Base-by-base conservation (phyloP, 805 yeast species). In the Isabelozyma heimii region DNA sequence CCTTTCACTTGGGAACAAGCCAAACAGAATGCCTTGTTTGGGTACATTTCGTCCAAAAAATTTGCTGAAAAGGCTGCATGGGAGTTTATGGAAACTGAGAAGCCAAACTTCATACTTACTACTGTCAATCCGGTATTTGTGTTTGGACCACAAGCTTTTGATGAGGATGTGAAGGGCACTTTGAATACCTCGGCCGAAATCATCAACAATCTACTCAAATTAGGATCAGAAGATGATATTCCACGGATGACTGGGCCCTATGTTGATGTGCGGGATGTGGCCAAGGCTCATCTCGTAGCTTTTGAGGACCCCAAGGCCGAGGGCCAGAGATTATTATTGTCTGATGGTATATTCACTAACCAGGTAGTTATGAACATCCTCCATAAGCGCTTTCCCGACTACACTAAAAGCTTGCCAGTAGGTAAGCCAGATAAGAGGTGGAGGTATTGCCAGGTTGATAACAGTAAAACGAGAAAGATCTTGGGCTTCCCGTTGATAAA, bases 231-330 rank as follows among this genome's bases (percentile, higher is more conserved):
- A 42, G 56, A 62, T 45, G 41, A 48, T 16, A 14, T 62, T 48
- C 54, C 62, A 2, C 14, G 7, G 2, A 30, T 15, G 9, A 16
- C 13, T 0, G 56, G 56, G 37, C 58, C 55, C 13, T 72, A 59
- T 43, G 69, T 79, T 33, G 87, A 83, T 61, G 87, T 83, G 5
- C 73, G 87, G 57, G 88, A 84, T 57, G 85, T 80, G 38, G 86
- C 88, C 6, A 59, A 59, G 46, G 82, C 84, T 8, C 89, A 84
- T 58, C 56, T 81, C 10, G 55, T 60, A n/a, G 83, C 85, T 3
- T 69, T 80, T 48, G 77, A 75, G 54, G 67, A 63, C 48, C 65
- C 63, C 35, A 48, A 41, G 2, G 60, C 66, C 8, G 51, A 56
- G 28, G 69, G 65, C 10, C 53, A 72, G 43, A 66, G 79, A 58